Evolutionary conservation across 2,329 filamentous ascomycete genomes (phyloP), one percentile per base, ranked within the genome.

Genomic region (Alternaria novae-zelandiae): DNA sequence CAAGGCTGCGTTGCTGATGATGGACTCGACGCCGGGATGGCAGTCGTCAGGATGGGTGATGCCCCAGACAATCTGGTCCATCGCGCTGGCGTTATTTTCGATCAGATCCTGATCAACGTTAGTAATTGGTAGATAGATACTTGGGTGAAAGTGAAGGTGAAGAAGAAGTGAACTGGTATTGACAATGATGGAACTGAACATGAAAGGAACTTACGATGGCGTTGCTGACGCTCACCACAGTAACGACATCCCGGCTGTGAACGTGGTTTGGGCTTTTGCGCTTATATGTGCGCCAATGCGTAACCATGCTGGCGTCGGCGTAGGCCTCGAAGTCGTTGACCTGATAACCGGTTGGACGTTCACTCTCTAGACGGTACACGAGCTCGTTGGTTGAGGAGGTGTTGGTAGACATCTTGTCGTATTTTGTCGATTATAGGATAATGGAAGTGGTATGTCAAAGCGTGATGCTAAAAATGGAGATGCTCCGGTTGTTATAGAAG

Each of bases 21-120:
- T 55, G n/a, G 25, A 41, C 2, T 23, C 30, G 10, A 69, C 43
- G 13, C 54, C 59, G 2, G 57, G 59, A 15, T 67, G 57, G 6
- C 45, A 28, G 11, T 56, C 45, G 6, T 17, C 10, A 1, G 51
- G 66, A 45, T 65, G 57, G 1, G 54, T 56, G 0, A 65, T 25
- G 15, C 51, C 65, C 41, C 54, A 67, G 54, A 65, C 28, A 11
- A 67, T 50, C n/a, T 67, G 65, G n/a, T 63, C 62, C 13, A 65
- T 41, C 12, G 55, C 30, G 13, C 10, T 30, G 5, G n/a, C 17
- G 17, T 63, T 54, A 3, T 44, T 21, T 3, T 63, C 60, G 44
- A 59, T 5, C 5, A 56, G 49, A 36, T 53, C 49, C 49, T 36
- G 17, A 8, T 5, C 6, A 0, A 2, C 23, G 49, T 53, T 12